Evolutionary conservation across 768 basidiomycete genomes (phyloP).

Genomic region (Macrolepiota albuminosa): DNA sequence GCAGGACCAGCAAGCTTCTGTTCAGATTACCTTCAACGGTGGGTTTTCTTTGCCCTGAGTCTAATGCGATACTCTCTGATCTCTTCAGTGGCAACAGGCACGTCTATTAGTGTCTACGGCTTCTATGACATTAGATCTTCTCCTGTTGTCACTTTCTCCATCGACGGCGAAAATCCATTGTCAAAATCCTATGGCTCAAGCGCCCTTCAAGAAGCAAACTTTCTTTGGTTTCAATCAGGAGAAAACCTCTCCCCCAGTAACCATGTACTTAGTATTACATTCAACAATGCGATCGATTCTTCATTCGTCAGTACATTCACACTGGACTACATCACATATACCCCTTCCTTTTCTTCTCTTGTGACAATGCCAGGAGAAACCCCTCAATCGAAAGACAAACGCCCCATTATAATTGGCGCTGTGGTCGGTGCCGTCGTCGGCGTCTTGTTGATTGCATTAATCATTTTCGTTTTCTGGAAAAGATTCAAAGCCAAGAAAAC

Average conservation of each 20-base stretch:
- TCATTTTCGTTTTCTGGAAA: background rate
- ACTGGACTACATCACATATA: background rate
- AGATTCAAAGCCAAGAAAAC: background rate
- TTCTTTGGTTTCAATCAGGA: background rate
- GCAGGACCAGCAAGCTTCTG: background rate
- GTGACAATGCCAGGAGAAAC: background rate
- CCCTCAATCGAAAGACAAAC: background rate
- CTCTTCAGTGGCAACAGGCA: background rate
- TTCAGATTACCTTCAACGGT: background rate
- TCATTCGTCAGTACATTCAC: background rate
- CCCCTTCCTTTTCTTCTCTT: background rate
- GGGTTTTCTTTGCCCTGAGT: background rate
- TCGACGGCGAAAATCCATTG: background rate
- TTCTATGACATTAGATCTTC: background rate
- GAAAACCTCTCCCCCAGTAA: background rate
- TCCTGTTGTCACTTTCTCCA: background rate
- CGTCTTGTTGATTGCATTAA: background rate
- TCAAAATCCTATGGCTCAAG: no score
- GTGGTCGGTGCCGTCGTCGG: background rate
- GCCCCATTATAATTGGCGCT: background rate
- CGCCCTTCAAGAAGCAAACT: background rate
- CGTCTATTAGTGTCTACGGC: background rate
- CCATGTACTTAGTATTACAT: background rate
- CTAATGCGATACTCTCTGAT: background rate
- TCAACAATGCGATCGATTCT: background rate